Evolutionary conservation across 129 eudicot genomes (phyloP).

Genomic region (Escallonia rubra): DNA sequence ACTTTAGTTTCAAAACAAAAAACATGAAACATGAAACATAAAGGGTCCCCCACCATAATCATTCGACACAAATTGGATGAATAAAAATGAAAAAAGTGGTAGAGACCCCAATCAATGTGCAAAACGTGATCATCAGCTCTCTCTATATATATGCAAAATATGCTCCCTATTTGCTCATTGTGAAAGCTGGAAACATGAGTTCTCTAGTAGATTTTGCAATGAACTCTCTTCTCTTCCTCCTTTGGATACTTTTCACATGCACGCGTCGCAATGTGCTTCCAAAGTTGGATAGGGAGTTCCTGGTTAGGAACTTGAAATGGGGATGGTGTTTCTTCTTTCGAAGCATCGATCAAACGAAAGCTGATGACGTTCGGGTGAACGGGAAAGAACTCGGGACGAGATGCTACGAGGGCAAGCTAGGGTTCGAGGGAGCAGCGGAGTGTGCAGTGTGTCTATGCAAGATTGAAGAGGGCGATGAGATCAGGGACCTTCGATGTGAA

Average conservation of each 20-base stretch:
- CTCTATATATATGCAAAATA: too few species aligned
- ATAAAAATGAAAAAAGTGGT: too few species aligned
- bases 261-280: background rate
- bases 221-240: background rate
- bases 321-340: background rate
- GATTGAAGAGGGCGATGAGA: conserved; percentile 33
- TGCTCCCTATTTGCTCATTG: too few species aligned
- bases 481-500: conserved; percentile 29
- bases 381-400: background rate
- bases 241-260: background rate
- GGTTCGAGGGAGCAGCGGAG: conserved; percentile 10
- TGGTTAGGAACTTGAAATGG: background rate
- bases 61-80: too few species aligned
- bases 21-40: too few species aligned
- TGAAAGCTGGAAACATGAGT: background rate
- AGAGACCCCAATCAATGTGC: too few species aligned
- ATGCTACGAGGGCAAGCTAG: background rate
- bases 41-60: too few species aligned
- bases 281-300: too few species aligned
- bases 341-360: background rate
- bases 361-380: background rate
- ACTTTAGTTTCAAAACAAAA: too few species aligned
- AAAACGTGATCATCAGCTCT: too few species aligned
- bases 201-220: background rate
- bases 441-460: conserved; percentile 35